phyloP scores from a whole-genome alignment of 2,329 filamentous ascomycete species.

The Paecilomyces sp. region DNA sequence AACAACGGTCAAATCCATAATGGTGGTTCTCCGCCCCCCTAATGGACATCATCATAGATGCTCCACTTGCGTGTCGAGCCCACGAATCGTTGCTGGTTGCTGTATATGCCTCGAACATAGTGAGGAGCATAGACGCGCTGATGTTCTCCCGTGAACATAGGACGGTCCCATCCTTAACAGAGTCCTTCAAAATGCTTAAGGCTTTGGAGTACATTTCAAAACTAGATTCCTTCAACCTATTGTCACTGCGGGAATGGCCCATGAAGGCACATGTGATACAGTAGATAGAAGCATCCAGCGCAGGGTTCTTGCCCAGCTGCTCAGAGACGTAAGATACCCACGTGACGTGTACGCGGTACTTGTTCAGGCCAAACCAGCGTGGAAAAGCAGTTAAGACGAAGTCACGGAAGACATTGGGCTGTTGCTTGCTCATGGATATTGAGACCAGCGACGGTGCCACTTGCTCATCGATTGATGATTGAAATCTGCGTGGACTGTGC shows the following conservation, averaged over 20 bases:
- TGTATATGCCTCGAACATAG: constrained; percentile 28
- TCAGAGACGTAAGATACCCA: constrained; percentile 15
- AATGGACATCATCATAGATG: constrained; percentile 21
- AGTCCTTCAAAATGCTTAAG: constrained; percentile 20
- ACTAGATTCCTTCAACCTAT: constrained; percentile 17
- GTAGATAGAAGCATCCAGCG: constrained; percentile 18
- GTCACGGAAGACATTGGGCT: constrained; percentile 16
- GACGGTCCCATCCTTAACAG: constrained; percentile 13
- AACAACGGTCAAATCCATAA: constrained; percentile 21
- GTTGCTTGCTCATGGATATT: constrained; percentile 13
- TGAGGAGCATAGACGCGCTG: constrained; percentile 25
- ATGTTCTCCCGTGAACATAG: constrained; percentile 23
- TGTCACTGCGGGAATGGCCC: constrained; percentile 15
- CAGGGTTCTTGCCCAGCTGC: constrained; percentile 12
- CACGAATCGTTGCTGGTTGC: constrained; percentile 24
- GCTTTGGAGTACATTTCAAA: constrained; percentile 23
- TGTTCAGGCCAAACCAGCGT: constrained; percentile 17
- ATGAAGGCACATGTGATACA: constrained; percentile 23
- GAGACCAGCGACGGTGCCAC: constrained; percentile 16
- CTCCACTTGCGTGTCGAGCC: constrained; percentile 26
- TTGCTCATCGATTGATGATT: constrained; percentile 14
- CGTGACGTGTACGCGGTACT: constrained; percentile 15
- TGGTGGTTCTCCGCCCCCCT: constrained; percentile 23
- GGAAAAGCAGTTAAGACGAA: constrained; percentile 17
- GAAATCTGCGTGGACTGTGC: not conserved